Conservation (phyloP, 768 basidiomycete genomes). For the Rubroboletus satanas region DNA sequence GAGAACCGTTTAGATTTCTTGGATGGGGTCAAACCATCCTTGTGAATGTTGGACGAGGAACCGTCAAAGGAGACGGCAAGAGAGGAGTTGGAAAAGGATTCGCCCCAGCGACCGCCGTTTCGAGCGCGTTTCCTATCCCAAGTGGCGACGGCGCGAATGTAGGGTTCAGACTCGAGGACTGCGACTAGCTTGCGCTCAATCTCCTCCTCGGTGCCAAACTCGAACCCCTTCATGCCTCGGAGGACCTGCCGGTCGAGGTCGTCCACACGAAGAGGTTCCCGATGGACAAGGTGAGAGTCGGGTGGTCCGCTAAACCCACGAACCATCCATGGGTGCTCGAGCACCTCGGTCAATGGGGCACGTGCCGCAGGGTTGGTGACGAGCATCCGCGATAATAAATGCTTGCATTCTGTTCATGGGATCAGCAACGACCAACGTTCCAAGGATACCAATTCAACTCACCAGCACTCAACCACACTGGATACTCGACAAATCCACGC, state of each 20-base stretch:
- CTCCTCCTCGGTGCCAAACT: slow-evolving; percentile 87
- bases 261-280: slow-evolving; percentile 83
- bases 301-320: slow-evolving; percentile 82
- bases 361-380: slow-evolving; percentile 88
- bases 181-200: slow-evolving; percentile 70
- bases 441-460: slow-evolving; percentile 26
- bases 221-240: slow-evolving; percentile 91
- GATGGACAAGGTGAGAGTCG: slow-evolving; percentile 79
- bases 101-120: slow-evolving; percentile 46
- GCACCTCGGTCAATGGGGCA: slow-evolving; percentile 79
- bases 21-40: slow-evolving; percentile 41
- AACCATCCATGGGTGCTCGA: slow-evolving; percentile 88
- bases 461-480: slow-evolving; percentile 94
- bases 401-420: slow-evolving; percentile 78
- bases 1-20: slow-evolving; percentile 85
- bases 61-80: slow-evolving; percentile 61
- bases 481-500: slow-evolving; percentile 93
- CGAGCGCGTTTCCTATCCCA: slow-evolving; percentile 73
- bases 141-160: slow-evolving; percentile 63
- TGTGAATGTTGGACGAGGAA: slow-evolving; percentile 41
- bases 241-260: slow-evolving; percentile 88
- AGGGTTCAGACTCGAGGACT: slow-evolving; percentile 75
- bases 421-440: slow-evolving; percentile 9
- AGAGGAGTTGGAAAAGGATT: slow-evolving; percentile 61
- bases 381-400: slow-evolving; percentile 89